phyloP scores from a whole-genome alignment of 352 stramenopile genomes.

The Globisporangium heterothallicum region DNA sequence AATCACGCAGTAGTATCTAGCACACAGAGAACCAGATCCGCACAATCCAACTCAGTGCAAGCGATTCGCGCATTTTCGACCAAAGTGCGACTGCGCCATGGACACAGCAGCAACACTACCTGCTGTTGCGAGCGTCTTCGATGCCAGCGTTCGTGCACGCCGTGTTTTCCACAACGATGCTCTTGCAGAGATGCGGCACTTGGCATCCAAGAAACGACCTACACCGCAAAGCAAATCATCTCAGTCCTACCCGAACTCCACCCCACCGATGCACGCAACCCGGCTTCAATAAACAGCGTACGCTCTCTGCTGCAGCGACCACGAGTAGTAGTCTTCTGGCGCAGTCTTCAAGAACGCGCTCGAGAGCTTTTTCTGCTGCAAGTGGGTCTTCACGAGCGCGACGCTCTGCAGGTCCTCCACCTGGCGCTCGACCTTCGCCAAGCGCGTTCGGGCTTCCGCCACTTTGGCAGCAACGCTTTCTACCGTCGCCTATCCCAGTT shows the following conservation, averaged over 20 bases:
- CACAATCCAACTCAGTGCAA: too few species aligned
- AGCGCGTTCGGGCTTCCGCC: slow-evolving; percentile 6
- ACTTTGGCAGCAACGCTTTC: slow-evolving; percentile 6
- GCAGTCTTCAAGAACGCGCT: slow-evolving; percentile 67
- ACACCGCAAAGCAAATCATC: neutral
- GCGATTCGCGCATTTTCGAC: neutral
- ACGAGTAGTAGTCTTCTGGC: slow-evolving; percentile 71
- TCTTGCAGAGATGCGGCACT: slow-evolving; percentile 82
- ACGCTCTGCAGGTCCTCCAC: slow-evolving; percentile 10
- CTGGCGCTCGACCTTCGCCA: slow-evolving; percentile 12
- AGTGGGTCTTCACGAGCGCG: slow-evolving; percentile 15
- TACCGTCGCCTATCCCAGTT: neutral
- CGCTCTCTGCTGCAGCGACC: slow-evolving; percentile 57
- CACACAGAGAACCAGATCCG: too few species aligned
- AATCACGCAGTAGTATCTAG: slow-evolving; percentile 79
- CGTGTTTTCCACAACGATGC: slow-evolving; percentile 87
- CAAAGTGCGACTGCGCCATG: neutral
- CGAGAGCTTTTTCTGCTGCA: slow-evolving; percentile 31
- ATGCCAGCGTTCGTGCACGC: slow-evolving; percentile 51
- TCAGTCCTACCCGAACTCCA: neutral
- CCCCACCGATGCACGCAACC: neutral
- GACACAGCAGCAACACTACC: slow-evolving; percentile 18
- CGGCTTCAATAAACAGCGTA: slow-evolving; percentile 11
- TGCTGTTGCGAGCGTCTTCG: slow-evolving; percentile 58
- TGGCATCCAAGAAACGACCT: slow-evolving; percentile 63